Conservation (phyloP, 1,284 basidiomycete species). For the Schizophyllum commune region DNA sequence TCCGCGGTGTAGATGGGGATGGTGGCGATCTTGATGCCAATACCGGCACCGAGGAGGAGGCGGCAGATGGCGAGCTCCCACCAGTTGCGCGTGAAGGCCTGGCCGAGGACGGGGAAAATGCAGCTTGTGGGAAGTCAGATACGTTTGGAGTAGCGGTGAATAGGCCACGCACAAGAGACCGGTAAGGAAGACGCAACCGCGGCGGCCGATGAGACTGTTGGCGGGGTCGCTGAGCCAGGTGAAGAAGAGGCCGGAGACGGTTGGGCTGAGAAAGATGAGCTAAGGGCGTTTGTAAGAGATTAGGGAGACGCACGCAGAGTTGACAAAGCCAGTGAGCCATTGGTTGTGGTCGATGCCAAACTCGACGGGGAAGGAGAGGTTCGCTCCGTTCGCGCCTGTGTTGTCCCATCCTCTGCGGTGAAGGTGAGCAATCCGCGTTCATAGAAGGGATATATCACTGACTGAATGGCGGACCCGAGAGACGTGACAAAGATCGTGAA, state of each 20-base stretch:
- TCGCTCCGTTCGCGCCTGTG: conserved; percentile 10
- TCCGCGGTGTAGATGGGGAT: conserved; percentile 55
- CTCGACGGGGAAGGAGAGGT: conserved; percentile 12
- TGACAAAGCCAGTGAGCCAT: conserved; percentile 8
- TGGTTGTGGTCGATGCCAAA: conserved; percentile 6
- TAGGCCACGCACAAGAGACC: conserved; percentile 4
- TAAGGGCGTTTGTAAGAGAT: background rate
- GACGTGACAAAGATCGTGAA: conserved; percentile 6
- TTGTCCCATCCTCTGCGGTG: conserved; percentile 6
- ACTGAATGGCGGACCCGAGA: conserved; percentile 6
- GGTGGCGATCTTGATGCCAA: conserved; percentile 61
- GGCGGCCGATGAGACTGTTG: conserved; percentile 11
- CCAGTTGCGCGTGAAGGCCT: conserved; percentile 10
- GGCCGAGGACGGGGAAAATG: conserved; percentile 6
- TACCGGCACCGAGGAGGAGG: conserved; percentile 57
- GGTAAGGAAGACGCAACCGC: conserved; percentile 12
- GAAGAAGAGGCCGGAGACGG: background rate
- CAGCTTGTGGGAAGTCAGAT: background rate
- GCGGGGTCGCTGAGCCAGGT: background rate
- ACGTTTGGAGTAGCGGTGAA: background rate
- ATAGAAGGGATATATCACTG: background rate
- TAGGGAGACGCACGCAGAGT: conserved; percentile 3
- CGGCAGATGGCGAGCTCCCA: conserved; percentile 29
- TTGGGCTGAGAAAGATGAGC: background rate
- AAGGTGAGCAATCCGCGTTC: background rate